A percentile compares a stretch with the other conserved stretches of the same genome.
phyloP scores from a whole-genome alignment of 2,329 filamentous ascomycete genomes.

The Volutella citrinella region DNA sequence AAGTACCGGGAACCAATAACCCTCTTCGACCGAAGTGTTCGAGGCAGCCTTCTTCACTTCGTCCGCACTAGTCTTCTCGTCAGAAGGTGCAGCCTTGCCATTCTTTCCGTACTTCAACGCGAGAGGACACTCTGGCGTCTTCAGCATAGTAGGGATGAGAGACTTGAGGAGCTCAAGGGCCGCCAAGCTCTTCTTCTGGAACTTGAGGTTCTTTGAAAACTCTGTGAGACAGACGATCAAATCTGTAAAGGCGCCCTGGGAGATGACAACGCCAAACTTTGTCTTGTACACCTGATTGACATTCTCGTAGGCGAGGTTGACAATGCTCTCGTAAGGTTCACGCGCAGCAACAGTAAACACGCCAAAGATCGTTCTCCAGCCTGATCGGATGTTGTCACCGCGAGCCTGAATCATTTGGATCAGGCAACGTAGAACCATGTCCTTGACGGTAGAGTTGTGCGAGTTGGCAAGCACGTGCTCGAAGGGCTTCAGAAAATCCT shows the following conservation, averaged over 20 bases:
- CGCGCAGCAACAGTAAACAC: slow-evolving; percentile 94
- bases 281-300: slow-evolving; percentile 94
- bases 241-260: slow-evolving; percentile 94
- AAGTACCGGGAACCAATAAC: slow-evolving; percentile 97
- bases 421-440: slow-evolving; percentile 92
- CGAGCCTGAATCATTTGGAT: slow-evolving; percentile 99
- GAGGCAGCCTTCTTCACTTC: slow-evolving; percentile 55
- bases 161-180: slow-evolving; percentile 94
- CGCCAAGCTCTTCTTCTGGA: slow-evolving; percentile 97
- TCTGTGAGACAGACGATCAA: slow-evolving; percentile 94
- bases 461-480: slow-evolving; percentile 97
- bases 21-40: slow-evolving; percentile 88
- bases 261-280: slow-evolving; percentile 92
- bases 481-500: slow-evolving; percentile 97
- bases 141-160: slow-evolving; percentile 90
- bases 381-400: slow-evolving; percentile 94
- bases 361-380: slow-evolving; percentile 99
- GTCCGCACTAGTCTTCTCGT: slow-evolving; percentile 41
- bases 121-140: slow-evolving; percentile 90
- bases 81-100: slow-evolving; percentile 37
- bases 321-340: slow-evolving; percentile 91
- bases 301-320: slow-evolving; percentile 95
- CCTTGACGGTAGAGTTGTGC: slow-evolving; percentile 87
- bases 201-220: slow-evolving; percentile 97
- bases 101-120: slow-evolving; percentile 57